A percentile compares a stretch with the other conserved stretches of the same genome.
These are phyloP conservation scores for Zalaria obscura DNA, from an alignment of 2,329 filamentous ascomycete genomes.

Conservation along the genomic window DNA sequence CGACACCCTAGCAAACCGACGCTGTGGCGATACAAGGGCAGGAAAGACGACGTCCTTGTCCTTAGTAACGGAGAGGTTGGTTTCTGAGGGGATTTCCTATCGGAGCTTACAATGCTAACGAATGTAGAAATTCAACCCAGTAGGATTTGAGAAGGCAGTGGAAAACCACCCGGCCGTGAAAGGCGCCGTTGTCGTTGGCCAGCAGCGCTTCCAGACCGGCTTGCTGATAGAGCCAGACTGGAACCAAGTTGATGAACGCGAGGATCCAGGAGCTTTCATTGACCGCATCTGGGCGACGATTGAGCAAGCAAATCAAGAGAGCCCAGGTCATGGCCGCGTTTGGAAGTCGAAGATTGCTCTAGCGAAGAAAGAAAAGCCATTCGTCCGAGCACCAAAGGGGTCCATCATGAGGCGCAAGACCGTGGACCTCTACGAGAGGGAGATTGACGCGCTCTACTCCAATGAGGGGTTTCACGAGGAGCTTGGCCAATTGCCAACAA, in stretches of 20 bases:
- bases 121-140: constrained; percentile 13
- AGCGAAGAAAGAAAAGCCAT: constrained; percentile 27
- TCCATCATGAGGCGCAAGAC: constrained; percentile 29
- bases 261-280: constrained; percentile 14
- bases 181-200: constrained; percentile 19
- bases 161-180: constrained; percentile 13
- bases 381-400: constrained; percentile 32
- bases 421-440: constrained; percentile 24
- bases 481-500: constrained; percentile 5
- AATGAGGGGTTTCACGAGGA: constrained; percentile 9
- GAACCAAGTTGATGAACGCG: constrained; percentile 8
- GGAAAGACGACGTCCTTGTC: constrained; percentile 17
- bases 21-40: constrained; percentile 13
- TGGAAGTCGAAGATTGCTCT: constrained; percentile 28
- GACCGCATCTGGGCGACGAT: constrained; percentile 32
- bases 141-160: constrained; percentile 11
- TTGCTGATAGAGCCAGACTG: constrained; percentile 17
- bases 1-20: constrained; percentile 13
- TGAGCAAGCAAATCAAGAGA: constrained; percentile 26
- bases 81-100: too few relatives aligned
- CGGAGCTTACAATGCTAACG: too few relatives aligned
- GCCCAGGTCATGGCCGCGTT: constrained; percentile 28
- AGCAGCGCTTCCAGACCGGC: constrained; percentile 14
- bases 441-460: constrained; percentile 34
- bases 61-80: constrained; percentile 13